These are phyloP conservation scores for Ramalina intermedia DNA, from an alignment of 495 filamentous ascomycete species.

Conservation along the genomic window DNA sequence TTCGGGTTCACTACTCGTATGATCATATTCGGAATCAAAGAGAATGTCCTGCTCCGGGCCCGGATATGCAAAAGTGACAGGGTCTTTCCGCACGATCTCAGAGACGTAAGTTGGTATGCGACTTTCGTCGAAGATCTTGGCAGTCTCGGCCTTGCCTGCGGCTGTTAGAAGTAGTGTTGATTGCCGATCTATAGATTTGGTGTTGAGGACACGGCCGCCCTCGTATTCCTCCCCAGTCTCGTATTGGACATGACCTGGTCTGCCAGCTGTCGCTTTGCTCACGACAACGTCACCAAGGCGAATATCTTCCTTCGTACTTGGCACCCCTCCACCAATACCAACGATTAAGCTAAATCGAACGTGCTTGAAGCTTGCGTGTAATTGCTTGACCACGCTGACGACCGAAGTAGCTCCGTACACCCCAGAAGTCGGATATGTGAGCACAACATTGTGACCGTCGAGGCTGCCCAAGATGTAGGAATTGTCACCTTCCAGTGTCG, in stretches of 20 bases:
- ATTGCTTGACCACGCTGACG: conserved; percentile 19
- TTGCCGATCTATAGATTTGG: conserved; percentile 22
- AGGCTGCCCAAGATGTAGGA: conserved; percentile 24
- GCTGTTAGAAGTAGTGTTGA: conserved; percentile 19
- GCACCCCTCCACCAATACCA: conserved; percentile 31
- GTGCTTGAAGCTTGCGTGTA: conserved; percentile 26
- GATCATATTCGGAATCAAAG: conserved; percentile 19
- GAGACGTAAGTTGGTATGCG: conserved; percentile 12
- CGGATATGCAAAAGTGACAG: conserved; percentile 9
- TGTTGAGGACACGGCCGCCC: conserved; percentile 19
- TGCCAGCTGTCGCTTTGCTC: conserved; percentile 18
- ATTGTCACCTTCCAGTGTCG: conserved; percentile 20
- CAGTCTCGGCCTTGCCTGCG: conserved; percentile 13
- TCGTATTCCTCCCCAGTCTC: conserved; percentile 25
- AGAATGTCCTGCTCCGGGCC: conserved; percentile 16
- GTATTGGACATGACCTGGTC: conserved; percentile 28
- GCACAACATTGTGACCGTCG: conserved; percentile 25
- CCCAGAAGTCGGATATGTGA: conserved; percentile 25
- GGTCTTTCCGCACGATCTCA: conserved; percentile 12
- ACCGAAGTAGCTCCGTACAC: conserved; percentile 26
- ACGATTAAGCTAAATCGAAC: conserved; percentile 32
- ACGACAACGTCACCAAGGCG: conserved; percentile 32
- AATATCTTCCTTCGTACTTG: conserved; percentile 21
- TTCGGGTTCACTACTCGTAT: conserved; percentile 17
- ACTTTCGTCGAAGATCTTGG: conserved; percentile 11